Conservation (phyloP, 257 asterid genomes). For the Phtheirospermum japonicum region DNA sequence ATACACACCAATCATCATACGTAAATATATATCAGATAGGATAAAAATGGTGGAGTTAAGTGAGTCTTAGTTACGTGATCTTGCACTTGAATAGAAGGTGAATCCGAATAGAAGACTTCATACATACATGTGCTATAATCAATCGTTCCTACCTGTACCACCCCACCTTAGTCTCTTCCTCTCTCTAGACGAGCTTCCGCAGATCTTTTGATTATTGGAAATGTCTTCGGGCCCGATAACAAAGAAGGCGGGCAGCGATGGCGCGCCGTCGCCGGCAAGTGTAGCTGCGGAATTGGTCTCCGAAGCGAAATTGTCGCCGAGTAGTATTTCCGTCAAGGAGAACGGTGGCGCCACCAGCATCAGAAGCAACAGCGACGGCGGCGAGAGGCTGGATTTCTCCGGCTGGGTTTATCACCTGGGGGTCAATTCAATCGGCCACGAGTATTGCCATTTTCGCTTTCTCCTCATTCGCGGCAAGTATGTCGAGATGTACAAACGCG, state of each 20-base stretch:
- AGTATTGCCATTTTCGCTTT: constrained; percentile 68
- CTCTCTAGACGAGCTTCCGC: constrained; percentile 19
- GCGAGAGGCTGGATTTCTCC: constrained; percentile 52
- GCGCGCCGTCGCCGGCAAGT: constrained; percentile 51
- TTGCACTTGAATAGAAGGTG: too few species aligned
- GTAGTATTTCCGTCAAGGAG: constrained; percentile 12
- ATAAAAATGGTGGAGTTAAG: too few species aligned
- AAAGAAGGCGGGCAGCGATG: constrained; percentile 37
- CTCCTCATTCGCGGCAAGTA: constrained; percentile 59
- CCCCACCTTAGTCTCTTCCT: background rate
- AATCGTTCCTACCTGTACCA: background rate
- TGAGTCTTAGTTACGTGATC: too few species aligned
- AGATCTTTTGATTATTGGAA: constrained; percentile 26
- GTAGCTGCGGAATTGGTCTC: constrained; percentile 50
- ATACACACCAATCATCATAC: too few species aligned
- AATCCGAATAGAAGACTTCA: too few species aligned
- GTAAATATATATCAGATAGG: too few species aligned
- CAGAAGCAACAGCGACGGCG: constrained; percentile 30
- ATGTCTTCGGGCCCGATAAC: constrained; percentile 38
- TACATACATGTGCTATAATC: too few species aligned
- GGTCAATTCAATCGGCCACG: constrained; percentile 70
- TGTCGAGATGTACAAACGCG: constrained; percentile 75
- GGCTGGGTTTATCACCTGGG: constrained; percentile 88
- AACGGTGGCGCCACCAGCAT: constrained; percentile 22
- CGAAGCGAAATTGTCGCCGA: constrained; percentile 33